A percentile compares a stretch with the other conserved stretches of the same genome.
Conservation (phyloP, 1,139 yeast genomes). For the Pichia terricola region DNA sequence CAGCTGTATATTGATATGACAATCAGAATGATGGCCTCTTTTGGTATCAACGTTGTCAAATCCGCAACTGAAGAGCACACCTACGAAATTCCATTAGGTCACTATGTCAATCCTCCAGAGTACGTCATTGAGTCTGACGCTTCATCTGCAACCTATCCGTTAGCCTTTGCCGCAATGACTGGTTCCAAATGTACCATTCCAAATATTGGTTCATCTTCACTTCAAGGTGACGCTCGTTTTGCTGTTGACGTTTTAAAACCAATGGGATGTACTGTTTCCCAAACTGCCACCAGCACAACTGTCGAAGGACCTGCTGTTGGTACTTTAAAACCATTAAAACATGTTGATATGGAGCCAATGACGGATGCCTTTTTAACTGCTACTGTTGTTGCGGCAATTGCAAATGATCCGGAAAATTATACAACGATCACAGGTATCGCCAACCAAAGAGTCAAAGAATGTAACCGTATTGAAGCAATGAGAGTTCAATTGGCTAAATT, state of each 20-base stretch:
- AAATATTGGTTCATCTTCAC: slow-evolving; percentile 81
- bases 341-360: slow-evolving; percentile 98
- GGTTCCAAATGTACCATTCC: slow-evolving; percentile 92
- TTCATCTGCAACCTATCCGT: slow-evolving; percentile 96
- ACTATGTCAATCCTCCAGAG: slow-evolving; percentile 69
- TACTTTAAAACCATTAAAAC: slow-evolving; percentile 54
- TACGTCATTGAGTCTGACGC: slow-evolving; percentile 96
- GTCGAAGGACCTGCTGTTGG: slow-evolving; percentile 83
- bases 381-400: slow-evolving; percentile 85
- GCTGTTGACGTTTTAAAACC: slow-evolving; percentile 88
- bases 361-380: slow-evolving; percentile 98
- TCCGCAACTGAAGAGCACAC: slow-evolving; percentile 70
- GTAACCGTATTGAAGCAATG: slow-evolving; percentile 96
- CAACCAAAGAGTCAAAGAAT: slow-evolving; percentile 94
- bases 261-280: slow-evolving; percentile 89
- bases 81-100: slow-evolving; percentile 81
- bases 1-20: slow-evolving; percentile 97
- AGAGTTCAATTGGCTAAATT: slow-evolving; percentile 77
- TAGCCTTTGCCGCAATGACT: slow-evolving; percentile 96
- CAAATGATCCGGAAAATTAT: slow-evolving; percentile 41
- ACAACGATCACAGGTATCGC: slow-evolving; percentile 94
- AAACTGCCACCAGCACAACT: slow-evolving; percentile 77
- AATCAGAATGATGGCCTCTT: slow-evolving; percentile 83
- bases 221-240: slow-evolving; percentile 96
- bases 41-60: slow-evolving; percentile 72